Evolutionary conservation across 306 rosid genomes (phyloP), one percentile per base, ranked within the genome.

Genomic region (Bauhinia variegata): DNA sequence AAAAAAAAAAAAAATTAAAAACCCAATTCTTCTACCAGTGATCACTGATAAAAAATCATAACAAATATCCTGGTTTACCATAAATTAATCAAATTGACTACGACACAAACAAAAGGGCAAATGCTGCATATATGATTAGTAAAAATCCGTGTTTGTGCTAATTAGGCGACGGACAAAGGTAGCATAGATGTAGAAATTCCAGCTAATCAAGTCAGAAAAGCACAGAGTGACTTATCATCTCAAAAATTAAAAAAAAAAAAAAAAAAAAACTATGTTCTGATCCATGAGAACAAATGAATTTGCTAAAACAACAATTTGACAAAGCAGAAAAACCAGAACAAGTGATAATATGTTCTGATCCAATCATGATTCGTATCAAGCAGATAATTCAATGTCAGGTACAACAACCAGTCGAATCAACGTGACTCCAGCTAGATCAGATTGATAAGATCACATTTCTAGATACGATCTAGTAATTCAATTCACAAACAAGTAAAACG

Each of bases 341-440:
- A 36, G 41, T 5, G 5, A 36, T 8, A 36, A 36, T 36, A 23
- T 67, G 70, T 70, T 70, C 67, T 42, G 72, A 76, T 80, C 70
- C 30, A 52, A 53, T 38, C 8, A 62, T 16, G 67, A 65, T 50
- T 77, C 15, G 43, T 54, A 54, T 4, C 17, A 69, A 54, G 60
- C 49, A 58, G 3, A 46, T 12, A 44, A 30, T 48, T 49, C 65
- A 19, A 53, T 34, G 47, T 33, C 48, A 56, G 32, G 78, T 51
- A 30, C 60, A 28, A 17, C 50, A 6, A 14, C 10, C 4, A 65
- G 72, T 18, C 46, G 51, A 58, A 60, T 65, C 73, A 64, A 23
- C 6, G n/a, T 5, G 80, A 76, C 74, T 80, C 5, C 54, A 51
- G 31, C 30, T 44, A 77, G 81, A 78, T 74, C 85, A 17, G 44